A percentile compares a stretch with the other conserved stretches of the same genome.
These are phyloP conservation scores for Phialophora chinensis DNA, from an alignment of 2,329 filamentous ascomycete species.

Conservation along the genomic window DNA sequence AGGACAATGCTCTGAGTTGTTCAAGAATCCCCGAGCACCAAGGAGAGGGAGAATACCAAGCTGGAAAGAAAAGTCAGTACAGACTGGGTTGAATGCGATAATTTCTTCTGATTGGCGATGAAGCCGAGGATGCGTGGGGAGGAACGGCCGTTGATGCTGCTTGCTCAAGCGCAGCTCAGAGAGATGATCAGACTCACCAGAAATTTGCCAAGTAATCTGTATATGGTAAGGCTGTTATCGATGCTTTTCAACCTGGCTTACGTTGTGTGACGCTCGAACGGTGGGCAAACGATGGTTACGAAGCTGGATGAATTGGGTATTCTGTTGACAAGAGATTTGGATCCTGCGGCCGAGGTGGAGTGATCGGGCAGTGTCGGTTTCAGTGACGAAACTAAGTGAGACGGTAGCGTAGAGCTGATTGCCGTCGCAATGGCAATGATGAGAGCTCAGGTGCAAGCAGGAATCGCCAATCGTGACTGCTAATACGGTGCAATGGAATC, in stretches of 20 bases:
- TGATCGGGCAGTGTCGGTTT: conserved; percentile 20
- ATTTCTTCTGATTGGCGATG: background rate
- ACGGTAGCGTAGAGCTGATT: conserved; percentile 34
- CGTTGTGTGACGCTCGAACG: conserved; percentile 18
- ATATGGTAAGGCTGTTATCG: conserved; percentile 5
- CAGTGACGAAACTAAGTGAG: conserved; percentile 15
- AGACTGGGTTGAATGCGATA: background rate
- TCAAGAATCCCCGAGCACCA: conserved; percentile 6
- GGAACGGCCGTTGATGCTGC: background rate
- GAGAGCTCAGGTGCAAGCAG: conserved; percentile 5
- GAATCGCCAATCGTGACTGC: conserved; percentile 20
- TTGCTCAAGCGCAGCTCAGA: background rate
- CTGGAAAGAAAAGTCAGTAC: background rate
- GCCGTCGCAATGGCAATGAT: conserved; percentile 25
- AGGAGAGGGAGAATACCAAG: conserved; percentile 15
- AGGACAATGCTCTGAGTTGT: conserved; percentile 9
- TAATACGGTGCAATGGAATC: conserved; percentile 11
- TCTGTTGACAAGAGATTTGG: conserved; percentile 17
- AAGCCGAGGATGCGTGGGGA: background rate
- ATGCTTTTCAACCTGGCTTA: conserved; percentile 19
- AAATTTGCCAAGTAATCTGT: background rate
- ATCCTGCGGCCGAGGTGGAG: conserved; percentile 20
- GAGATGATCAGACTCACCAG: conserved; percentile 11
- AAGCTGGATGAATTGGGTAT: conserved; percentile 25
- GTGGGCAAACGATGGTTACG: conserved; percentile 19